These are phyloP conservation scores for Ceratocystis huliohia DNA, from an alignment of 2,329 filamentous ascomycete genomes.

Conservation along the genomic window DNA sequence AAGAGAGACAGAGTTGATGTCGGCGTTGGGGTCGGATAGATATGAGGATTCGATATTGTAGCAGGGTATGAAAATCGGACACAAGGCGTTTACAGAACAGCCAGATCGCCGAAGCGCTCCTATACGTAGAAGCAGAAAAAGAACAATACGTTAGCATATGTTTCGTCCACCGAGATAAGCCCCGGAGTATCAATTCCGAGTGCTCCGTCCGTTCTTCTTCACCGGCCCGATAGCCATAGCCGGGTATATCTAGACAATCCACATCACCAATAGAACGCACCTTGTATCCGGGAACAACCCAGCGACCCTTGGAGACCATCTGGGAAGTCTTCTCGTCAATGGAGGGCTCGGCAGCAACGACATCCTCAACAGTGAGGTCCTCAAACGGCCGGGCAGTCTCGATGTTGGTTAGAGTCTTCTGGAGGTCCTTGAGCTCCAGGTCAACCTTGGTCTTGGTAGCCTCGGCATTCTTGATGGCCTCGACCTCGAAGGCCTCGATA, in stretches of 20 bases:
- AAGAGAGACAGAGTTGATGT: slow-evolving; percentile 23
- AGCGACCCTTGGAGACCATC: slow-evolving; percentile 95
- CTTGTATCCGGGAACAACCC: slow-evolving; percentile 98
- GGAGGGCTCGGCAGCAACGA: slow-evolving; percentile 83
- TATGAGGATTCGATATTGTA: background rate
- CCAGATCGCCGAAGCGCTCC: slow-evolving; percentile 99
- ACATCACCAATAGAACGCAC: slow-evolving; percentile 39
- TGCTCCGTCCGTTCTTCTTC: background rate
- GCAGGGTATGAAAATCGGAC: background rate
- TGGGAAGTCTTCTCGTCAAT: slow-evolving; percentile 94
- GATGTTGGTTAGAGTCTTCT: slow-evolving; percentile 94
- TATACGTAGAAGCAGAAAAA: slow-evolving; percentile 31
- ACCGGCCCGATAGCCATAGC: background rate
- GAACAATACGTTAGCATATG: background rate
- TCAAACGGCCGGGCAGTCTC: slow-evolving; percentile 92
- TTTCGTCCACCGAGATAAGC: background rate
- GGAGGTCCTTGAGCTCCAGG: slow-evolving; percentile 81
- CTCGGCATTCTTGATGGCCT: slow-evolving; percentile 93
- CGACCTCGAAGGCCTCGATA: slow-evolving; percentile 93
- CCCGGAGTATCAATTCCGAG: background rate
- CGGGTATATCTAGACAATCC: background rate
- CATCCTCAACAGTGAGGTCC: slow-evolving; percentile 94
- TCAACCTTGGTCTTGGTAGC: slow-evolving; percentile 95
- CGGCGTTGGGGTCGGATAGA: slow-evolving; percentile 8
- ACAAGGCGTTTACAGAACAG: slow-evolving; percentile 60